Evolutionary conservation across 306 rosid species (phyloP), one percentile per base, ranked within the genome.

Genomic region (Pyrus pyrifolia): DNA sequence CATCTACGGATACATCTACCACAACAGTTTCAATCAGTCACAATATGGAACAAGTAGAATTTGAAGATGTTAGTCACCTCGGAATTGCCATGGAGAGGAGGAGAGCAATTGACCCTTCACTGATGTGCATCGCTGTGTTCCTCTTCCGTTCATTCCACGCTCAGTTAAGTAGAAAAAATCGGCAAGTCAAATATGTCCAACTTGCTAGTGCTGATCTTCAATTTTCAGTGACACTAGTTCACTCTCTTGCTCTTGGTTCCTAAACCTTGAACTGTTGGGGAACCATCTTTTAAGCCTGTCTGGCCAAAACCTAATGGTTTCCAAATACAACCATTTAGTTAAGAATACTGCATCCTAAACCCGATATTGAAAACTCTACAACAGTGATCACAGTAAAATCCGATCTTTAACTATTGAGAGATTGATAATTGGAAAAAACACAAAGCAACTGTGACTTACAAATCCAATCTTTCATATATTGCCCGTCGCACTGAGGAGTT

Each of bases 401-500:
- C 42, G 38, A 61, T 49, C 29, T 23, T 73, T 60, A n/a, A 19
- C 22, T 23, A 25, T 60, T 61, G 29, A 73, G 35, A 73, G 3
- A 29, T 22, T 19, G 61, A 44, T 18, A 11, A 11, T 40, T 42
- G 29, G 59, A 73, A 73, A 25, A 27, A 30, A 7, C 27, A 4
- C 6, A 10, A 29, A 3, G 30, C 61, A 46, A 74, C 6, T 3
- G 68, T 30, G 27, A 82, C 97, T 91, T 84, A 96, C 99, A 86
- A 85, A 65, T 92, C 96, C 64, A 91, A 70, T 80, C 99, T 88
- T 86, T 96, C 99, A 71, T 83, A 78, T 83, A 96, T 82, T 81
- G 93, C 96, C 51, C 93, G 90, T n/a, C 97, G 92, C 62, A 96
- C 99, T 59, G 99, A 91, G 81, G 99, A 91, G 83, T 92, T 96